phyloP scores from a whole-genome alignment of 805 yeast genomes.

The Pichia pseudocactophila region DNA sequence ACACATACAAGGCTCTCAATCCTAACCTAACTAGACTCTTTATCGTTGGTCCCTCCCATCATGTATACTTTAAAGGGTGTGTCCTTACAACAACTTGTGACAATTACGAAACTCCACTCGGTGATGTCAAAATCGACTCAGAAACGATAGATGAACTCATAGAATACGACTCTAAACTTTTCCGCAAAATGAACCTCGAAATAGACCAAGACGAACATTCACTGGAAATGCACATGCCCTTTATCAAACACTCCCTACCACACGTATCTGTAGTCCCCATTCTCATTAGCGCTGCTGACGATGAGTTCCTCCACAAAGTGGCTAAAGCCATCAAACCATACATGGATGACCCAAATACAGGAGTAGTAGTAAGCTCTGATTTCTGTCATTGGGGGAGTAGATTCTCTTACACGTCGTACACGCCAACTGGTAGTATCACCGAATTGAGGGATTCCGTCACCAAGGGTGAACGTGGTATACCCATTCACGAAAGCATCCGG shows the following conservation, averaged over 20 bases:
- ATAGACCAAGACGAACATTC: conserved; percentile 84
- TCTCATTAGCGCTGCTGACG: conserved; percentile 58
- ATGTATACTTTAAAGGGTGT: conserved; percentile 61
- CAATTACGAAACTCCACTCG: conserved; percentile 74
- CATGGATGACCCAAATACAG: conserved; percentile 43
- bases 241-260: conserved; percentile 29
- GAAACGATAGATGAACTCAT: conserved; percentile 33
- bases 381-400: conserved; percentile 91
- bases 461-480: conserved; percentile 1
- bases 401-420: conserved; percentile 50
- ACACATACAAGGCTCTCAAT: conserved; percentile 69
- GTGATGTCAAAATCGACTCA: conserved; percentile 58
- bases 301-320: conserved; percentile 33
- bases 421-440: conserved; percentile 27
- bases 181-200: conserved; percentile 46
- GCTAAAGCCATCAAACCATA: conserved; percentile 45
- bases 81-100: conserved; percentile 46
- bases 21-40: conserved; percentile 53
- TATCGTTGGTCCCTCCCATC: conserved; percentile 89
- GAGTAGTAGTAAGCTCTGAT: conserved; percentile 79
- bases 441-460: conserved; percentile 13
- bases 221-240: conserved; percentile 91
- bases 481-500: conserved; percentile 65
- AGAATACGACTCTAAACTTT: conserved; percentile 29
- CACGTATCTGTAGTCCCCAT: conserved; percentile 57